phyloP scores from a whole-genome alignment of 768 basidiomycete species.

The Lactarius sp. region DNA sequence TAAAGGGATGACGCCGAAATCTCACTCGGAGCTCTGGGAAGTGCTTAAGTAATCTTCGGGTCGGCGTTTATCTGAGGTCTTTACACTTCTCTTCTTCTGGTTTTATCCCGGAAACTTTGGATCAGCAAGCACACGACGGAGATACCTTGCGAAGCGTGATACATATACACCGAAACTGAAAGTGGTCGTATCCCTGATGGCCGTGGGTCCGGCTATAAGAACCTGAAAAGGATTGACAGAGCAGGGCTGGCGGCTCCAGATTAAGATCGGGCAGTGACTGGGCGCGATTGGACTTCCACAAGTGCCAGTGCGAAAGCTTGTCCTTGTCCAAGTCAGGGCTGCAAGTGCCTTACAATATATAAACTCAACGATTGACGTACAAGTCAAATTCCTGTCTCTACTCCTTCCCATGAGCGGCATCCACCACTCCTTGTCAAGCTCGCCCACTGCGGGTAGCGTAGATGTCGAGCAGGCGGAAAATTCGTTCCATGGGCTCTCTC shows the following conservation, averaged over 20 bases:
- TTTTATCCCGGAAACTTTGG: no score
- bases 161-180: no score
- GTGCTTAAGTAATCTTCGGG: no score
- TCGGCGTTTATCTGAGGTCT: no score
- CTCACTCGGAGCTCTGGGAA: no score
- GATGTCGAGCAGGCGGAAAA: slow-evolving; percentile 16
- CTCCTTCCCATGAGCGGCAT: background rate
- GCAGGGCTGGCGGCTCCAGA: background rate
- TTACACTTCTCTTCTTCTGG: no score
- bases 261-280: background rate
- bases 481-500: slow-evolving; percentile 19
- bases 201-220: background rate
- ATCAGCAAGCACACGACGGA: background rate
- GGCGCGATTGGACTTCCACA: background rate
- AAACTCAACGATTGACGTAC: background rate
- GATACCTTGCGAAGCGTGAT: no score
- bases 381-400: background rate
- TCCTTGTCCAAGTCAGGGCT: background rate
- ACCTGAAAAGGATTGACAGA: background rate
- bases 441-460: slow-evolving; percentile 5
- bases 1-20: no score
- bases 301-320: background rate
- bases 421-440: slow-evolving; percentile 8
- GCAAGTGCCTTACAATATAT: background rate
- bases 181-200: no score